These are phyloP conservation scores for Populus hybrid DNA, from an alignment of 441 rosid species.

Conservation along the genomic window DNA sequence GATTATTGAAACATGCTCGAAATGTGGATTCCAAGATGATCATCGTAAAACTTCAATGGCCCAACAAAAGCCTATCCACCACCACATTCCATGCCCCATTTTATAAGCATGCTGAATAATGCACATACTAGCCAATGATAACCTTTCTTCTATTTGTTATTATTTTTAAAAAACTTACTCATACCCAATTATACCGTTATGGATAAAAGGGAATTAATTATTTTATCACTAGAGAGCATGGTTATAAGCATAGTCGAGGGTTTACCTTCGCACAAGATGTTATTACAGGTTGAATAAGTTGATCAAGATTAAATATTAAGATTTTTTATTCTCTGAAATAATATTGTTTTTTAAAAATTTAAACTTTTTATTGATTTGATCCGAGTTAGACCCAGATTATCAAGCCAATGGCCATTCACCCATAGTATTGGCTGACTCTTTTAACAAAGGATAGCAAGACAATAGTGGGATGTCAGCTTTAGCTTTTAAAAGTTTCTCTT, in stretches of 20 bases:
- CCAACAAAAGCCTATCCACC: background rate
- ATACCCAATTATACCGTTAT: background rate
- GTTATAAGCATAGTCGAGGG: no score
- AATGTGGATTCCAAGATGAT: background rate
- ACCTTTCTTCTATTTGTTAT: background rate
- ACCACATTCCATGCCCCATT: background rate
- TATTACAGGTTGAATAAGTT: no score
- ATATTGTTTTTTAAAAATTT: no score
- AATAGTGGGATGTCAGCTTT: slow-evolving; percentile 34
- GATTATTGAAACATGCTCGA: slow-evolving; percentile 5
- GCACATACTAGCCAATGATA: background rate
- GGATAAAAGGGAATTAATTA: background rate
- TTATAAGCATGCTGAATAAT: background rate
- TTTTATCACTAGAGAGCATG: background rate
- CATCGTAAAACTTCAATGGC: background rate
- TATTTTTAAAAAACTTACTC: background rate
- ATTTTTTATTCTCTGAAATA: no score
- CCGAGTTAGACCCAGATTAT: no score
- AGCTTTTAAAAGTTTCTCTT: slow-evolving; percentile 40
- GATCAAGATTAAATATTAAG: no score
- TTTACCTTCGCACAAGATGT: no score
- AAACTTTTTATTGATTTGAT: no score
- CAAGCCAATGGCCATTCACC: no score
- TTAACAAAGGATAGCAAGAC: background rate
- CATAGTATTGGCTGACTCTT: no score